A percentile compares a stretch with the other conserved stretches of the same genome.
These are phyloP conservation scores for Ceratocystis albifundus DNA, from an alignment of 2,329 filamentous ascomycete species.

Conservation along the genomic window DNA sequence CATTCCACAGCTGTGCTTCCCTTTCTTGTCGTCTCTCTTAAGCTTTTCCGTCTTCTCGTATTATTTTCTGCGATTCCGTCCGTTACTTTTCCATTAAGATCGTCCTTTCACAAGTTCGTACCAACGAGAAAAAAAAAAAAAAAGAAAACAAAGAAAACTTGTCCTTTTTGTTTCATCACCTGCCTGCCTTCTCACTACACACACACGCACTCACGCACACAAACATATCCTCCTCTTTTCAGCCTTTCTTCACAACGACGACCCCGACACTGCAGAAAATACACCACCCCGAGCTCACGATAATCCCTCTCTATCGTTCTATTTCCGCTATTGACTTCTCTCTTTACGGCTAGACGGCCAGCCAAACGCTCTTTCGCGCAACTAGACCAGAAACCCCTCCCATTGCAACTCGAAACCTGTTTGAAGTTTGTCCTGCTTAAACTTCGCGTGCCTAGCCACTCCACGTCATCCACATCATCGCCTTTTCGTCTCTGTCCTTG, in stretches of 20 bases:
- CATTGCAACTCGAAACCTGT: background rate
- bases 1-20: conserved; percentile 12
- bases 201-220: too few relatives aligned
- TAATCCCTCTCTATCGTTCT: background rate
- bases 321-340: background rate
- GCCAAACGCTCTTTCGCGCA: background rate
- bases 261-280: background rate
- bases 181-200: too few relatives aligned
- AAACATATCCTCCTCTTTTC: background rate
- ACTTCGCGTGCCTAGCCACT: background rate
- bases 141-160: background rate
- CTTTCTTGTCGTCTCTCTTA: background rate
- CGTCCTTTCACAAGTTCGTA: background rate
- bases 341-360: background rate
- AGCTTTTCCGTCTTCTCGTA: background rate
- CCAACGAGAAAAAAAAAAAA: background rate
- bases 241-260: background rate
- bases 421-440: background rate
- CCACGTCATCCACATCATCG: background rate
- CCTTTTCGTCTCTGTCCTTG: too few relatives aligned
- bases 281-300: background rate
- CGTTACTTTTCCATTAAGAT: background rate
- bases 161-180: background rate
- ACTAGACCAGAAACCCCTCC: background rate
- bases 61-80: background rate